Percentiles rank a stretch among this genome's conserved stretches.
Conservation (phyloP, 2,329 filamentous ascomycete genomes). For the Pseudogymnoascus sp. region DNA sequence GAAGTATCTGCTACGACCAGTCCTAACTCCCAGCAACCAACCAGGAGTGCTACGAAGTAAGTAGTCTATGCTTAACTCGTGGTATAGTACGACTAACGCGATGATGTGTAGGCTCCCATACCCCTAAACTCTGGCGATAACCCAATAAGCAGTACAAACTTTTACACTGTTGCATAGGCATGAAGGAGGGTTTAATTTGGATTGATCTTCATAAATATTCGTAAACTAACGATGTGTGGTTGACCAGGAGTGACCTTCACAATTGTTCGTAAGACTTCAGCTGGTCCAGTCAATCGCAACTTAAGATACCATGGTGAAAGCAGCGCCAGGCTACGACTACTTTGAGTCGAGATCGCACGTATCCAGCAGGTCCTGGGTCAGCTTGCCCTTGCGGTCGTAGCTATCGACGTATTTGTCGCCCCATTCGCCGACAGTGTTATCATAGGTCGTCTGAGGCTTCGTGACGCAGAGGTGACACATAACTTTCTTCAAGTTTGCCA, state of each 20-base stretch:
- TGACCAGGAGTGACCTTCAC: not conserved
- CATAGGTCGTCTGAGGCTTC: constrained; percentile 31
- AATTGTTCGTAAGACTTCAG: not conserved
- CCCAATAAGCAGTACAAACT: too few relatives aligned
- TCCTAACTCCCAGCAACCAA: too few relatives aligned
- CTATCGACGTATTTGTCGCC: constrained; percentile 31
- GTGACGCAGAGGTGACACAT: constrained; percentile 30
- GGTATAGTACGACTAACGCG: too few relatives aligned
- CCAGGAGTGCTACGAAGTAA: too few relatives aligned
- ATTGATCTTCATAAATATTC: not conserved
- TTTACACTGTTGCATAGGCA: too few relatives aligned
- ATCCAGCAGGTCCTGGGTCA: constrained; percentile 22
- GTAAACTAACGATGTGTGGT: not conserved
- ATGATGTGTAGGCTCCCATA: too few relatives aligned
- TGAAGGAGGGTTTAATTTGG: not conserved
- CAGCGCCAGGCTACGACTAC: not conserved
- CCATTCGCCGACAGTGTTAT: constrained; percentile 29
- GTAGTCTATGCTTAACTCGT: too few relatives aligned
- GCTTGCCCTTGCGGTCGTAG: constrained; percentile 29
- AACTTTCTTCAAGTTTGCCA: constrained; percentile 26
- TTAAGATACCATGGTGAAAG: not conserved
- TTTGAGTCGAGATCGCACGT: constrained; percentile 15
- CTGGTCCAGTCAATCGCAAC: not conserved
- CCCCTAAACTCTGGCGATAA: too few relatives aligned
- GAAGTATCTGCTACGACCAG: too few relatives aligned